Conservation (phyloP, 192 early-diverging fungal species). For the Ambispora gerdemannii region DNA sequence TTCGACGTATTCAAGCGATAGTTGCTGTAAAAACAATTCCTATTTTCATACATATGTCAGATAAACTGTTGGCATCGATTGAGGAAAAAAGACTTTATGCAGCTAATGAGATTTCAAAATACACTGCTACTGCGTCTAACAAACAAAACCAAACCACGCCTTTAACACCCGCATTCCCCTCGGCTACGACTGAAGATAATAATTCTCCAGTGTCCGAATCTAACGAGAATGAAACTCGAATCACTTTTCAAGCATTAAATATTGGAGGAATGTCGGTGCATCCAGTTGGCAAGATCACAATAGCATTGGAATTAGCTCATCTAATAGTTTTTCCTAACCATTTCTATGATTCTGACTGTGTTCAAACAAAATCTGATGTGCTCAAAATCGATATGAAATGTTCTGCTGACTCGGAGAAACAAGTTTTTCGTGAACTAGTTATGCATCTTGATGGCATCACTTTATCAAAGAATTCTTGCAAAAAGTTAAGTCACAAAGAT, state of each 20-base stretch:
- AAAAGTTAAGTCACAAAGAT: slow-evolving; percentile 23
- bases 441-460: slow-evolving; percentile 32
- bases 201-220: background rate
- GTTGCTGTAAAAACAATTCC: slow-evolving; percentile 55
- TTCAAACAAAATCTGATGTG: slow-evolving; percentile 33
- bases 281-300: slow-evolving; percentile 31
- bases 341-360: slow-evolving; percentile 46
- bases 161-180: background rate
- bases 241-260: slow-evolving; percentile 5
- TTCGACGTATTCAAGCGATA: slow-evolving; percentile 29
- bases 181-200: background rate
- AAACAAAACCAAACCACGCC: no score
- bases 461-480: slow-evolving; percentile 36
- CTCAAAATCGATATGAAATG: slow-evolving; percentile 24
- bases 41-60: slow-evolving; percentile 48
- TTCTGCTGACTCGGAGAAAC: background rate
- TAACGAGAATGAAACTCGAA: background rate
- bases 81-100: slow-evolving; percentile 50
- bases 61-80: slow-evolving; percentile 45
- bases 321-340: slow-evolving; percentile 46
- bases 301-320: slow-evolving; percentile 25
- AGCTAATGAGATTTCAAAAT: slow-evolving; percentile 13
- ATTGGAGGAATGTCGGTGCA: slow-evolving; percentile 22
- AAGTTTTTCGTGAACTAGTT: slow-evolving; percentile 28
- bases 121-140: background rate